Base-by-base conservation (phyloP, 139 green algal genomes). In the Asterochloris sp. region DNA sequence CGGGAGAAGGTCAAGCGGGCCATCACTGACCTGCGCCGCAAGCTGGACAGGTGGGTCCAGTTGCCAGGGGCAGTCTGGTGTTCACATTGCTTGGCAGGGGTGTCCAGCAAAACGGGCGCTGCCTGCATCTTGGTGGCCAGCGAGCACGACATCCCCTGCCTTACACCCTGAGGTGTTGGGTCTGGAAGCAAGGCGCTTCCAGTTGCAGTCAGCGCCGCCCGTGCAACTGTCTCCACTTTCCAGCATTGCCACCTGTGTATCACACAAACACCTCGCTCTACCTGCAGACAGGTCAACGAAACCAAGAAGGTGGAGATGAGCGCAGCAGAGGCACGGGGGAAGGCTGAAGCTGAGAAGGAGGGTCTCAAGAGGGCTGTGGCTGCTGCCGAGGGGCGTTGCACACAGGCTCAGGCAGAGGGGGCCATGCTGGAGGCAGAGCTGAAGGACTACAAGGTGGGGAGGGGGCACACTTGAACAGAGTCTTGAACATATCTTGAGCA, bases 391-490 rank as follows among this genome's bases (percentile, higher is more conserved):
- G 62, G 83, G 69, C 74, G 69, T 2, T 67, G 69, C 4, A 75
- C 68, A 14, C 23, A 73, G 66, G 81, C 80, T 47, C 69, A 82
- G 64, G 79, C 74, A 14, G 69, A 88, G 15, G 63, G 64, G 9
- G 38, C 60, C 26, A 28, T n/a, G 54, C 29, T 85, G 54, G 80
- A 85, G 69, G 26, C 24, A 9, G 86, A 90, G 68, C 81, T 89
- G 60, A 75, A 81, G 13, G 85, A 91, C 12, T 92, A 92, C 83
- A 91, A 91, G 83, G 78, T 73, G 10, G 60, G 76, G 14, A 54
- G 19, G 21, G 66, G 38, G 38, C 38, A 2, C 4, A 54, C 38
- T 54, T 54, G 38, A 54, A 54, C 38, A 54, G 38, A 54, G 38
- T 54, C 38, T 54, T 54, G 38, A 54, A 54, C 38, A 54, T 6